A percentile compares a stretch with the other conserved stretches of the same genome.
These are phyloP conservation scores for Cucumis hystrix DNA, from an alignment of 306 rosid species.

Conservation along the genomic window DNA sequence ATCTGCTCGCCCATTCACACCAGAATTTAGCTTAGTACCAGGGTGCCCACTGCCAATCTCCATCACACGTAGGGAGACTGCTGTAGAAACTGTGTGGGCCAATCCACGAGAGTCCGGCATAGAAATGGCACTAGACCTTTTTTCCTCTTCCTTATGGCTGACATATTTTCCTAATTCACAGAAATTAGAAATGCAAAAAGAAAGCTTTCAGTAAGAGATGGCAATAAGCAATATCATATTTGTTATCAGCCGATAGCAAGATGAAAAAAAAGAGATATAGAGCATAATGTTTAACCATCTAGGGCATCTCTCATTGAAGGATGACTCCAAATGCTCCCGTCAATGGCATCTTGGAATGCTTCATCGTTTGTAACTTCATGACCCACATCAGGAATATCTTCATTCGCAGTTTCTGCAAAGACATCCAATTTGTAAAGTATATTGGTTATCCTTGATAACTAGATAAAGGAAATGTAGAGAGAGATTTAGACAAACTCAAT, in stretches of 20 bases:
- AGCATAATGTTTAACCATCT: slow-evolving; percentile 15
- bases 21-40: slow-evolving; percentile 12
- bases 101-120: slow-evolving; percentile 7
- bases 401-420: slow-evolving; percentile 3
- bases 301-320: slow-evolving; percentile 11
- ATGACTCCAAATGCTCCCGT: slow-evolving; percentile 14
- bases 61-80: slow-evolving; percentile 7
- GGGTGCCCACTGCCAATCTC: slow-evolving; percentile 17
- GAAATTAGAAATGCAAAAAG: neutral
- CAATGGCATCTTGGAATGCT: slow-evolving; percentile 6
- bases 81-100: slow-evolving; percentile 9
- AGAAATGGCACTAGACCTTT: neutral
- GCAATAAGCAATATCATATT: neutral
- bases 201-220: neutral
- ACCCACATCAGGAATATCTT: slow-evolving; percentile 5
- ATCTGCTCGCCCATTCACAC: slow-evolving; percentile 12
- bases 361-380: slow-evolving; percentile 14
- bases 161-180: slow-evolving; percentile 14
- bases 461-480: neutral
- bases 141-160: slow-evolving; percentile 7
- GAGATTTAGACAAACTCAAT: neutral
- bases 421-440: slow-evolving; percentile 2
- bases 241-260: neutral
- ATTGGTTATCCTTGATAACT: neutral
- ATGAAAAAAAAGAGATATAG: neutral